These are phyloP conservation scores for Dothidotthia symphoricarpi DNA, from an alignment of 2,329 filamentous ascomycete species.

Conservation along the genomic window DNA sequence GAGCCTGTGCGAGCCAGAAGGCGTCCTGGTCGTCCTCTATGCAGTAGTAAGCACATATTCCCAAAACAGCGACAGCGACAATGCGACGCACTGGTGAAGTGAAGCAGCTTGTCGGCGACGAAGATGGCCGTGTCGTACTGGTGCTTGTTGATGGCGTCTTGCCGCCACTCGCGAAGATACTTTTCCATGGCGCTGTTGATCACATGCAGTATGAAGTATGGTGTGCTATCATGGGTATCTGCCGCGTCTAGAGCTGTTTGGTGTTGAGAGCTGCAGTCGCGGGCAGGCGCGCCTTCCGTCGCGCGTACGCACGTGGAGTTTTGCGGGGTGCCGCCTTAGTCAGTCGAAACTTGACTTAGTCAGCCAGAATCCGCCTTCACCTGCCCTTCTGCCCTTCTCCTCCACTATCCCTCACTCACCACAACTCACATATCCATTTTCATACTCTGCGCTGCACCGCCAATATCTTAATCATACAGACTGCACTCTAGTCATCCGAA, in stretches of 20 bases:
- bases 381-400: background rate
- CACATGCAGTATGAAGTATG: slow-evolving; percentile 5
- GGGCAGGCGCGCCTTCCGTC: no score
- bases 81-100: slow-evolving; percentile 76
- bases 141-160: slow-evolving; percentile 91
- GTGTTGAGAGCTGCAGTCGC: background rate
- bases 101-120: slow-evolving; percentile 93
- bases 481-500: no score
- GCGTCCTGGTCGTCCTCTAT: slow-evolving; percentile 89
- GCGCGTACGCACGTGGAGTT: slow-evolving; percentile 19
- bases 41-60: background rate
- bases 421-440: no score
- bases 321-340: slow-evolving; percentile 17
- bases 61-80: background rate
- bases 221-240: background rate
- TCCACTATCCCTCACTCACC: background rate
- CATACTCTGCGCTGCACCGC: no score
- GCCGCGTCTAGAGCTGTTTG: background rate
- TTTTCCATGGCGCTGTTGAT: slow-evolving; percentile 68
- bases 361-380: slow-evolving; percentile 1
- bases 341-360: no score
- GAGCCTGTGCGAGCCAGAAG: slow-evolving; percentile 96
- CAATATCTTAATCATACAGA: no score
- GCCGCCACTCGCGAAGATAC: slow-evolving; percentile 89
- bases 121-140: slow-evolving; percentile 97